Evolutionary conservation across 768 basidiomycete genomes (phyloP), one percentile per base, ranked within the genome.

Genomic region (Leccinum boreale): DNA sequence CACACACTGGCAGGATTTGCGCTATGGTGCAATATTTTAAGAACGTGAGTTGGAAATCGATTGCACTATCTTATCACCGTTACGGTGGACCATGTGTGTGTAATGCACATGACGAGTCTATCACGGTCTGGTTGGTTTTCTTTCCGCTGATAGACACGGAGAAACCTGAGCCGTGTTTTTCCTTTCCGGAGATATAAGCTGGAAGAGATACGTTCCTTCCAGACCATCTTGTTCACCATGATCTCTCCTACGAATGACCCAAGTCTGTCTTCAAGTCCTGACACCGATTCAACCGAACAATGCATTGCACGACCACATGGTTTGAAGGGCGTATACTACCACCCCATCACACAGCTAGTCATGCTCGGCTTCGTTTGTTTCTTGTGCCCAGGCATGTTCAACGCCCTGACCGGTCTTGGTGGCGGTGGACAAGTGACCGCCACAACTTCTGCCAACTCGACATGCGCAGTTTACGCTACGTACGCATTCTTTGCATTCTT

Each of bases 361-460:
- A 78, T 91, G 77, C 78, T 90, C 46, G 90, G 88, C 48, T 79
- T 91, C 47, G 83, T 90, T 47, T 70, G 71, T 60, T 85, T 85
- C 68, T 83, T 85, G 83, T 62, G 74, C 54, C 73, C 73, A 70
- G 90, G 90, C 55, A 79, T 91, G 55, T 92, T 90, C 74, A 92
- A 92, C 65, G 85, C 90, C 2, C 73, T 92, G 60, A 87, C 83
- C 59, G 89, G 92, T 26, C 77, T 94, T 50, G 92, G 92, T 4
- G 90, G 80, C 48, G 90, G 87, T 51, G 92, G 92, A 4, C 86
- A 88, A 72, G 67, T 90, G 42, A 85, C 89, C 65, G 66, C 82
- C 12, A 77, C 76, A 5, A 87, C 84, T 11, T 82, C 80, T 66
- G 84, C 89, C n/a, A 89, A 92, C 63, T 80, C 87, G 1, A 85